Base-by-base conservation (phyloP, 495 filamentous ascomycete genomes). In the Chaetomium cochliodes region DNA sequence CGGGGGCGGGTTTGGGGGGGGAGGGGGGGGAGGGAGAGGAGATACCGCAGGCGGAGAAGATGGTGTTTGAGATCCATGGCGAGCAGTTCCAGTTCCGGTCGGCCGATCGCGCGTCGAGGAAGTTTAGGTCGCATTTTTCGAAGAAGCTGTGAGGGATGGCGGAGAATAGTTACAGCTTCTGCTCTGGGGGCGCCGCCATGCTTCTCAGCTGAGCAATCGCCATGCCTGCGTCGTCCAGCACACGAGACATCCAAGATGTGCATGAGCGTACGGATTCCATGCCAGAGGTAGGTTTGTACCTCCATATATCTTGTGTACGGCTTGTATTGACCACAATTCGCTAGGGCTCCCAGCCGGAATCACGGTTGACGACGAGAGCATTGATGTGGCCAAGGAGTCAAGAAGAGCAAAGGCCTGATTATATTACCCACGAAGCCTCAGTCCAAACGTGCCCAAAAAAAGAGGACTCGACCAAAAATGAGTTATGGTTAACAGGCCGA, bases 1-100 rank as follows among this genome's bases (percentile, higher is more conserved):
- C 62, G 58, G 80, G 97, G 16, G 80, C 62, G 23, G 72, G 44
- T 33, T 59, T 33, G 58, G 64, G n/a, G 44, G 63, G 4, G 64
- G 69, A 30, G 56, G 57, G 12, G 57, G 62, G 26, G 26, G 67
- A 42, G 13, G 18, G 37, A 1, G 20, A 33, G 53, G 61, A 26
- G 53, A 59, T 46, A 11, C 64, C 65, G 42, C 49, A 59, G 18
- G 65, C 52, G 51, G 64, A 77, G 65, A 73, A 71, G 63, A 70
- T 98, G 69, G 82, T 89, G 4, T 96, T 97, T 69, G 92, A 98
- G 75, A 78, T 98, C 1, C 88, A 93, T 68, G 94, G 94, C 18
- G 88, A 88, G 64, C 90, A 93, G 69, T 94, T 98, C 71, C 82
- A 90, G 81, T 88, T 86, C 69, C 84, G 91, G 33, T 86, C 93